phyloP scores from a whole-genome alignment of 768 basidiomycete genomes.

The Suillus discolor region DNA sequence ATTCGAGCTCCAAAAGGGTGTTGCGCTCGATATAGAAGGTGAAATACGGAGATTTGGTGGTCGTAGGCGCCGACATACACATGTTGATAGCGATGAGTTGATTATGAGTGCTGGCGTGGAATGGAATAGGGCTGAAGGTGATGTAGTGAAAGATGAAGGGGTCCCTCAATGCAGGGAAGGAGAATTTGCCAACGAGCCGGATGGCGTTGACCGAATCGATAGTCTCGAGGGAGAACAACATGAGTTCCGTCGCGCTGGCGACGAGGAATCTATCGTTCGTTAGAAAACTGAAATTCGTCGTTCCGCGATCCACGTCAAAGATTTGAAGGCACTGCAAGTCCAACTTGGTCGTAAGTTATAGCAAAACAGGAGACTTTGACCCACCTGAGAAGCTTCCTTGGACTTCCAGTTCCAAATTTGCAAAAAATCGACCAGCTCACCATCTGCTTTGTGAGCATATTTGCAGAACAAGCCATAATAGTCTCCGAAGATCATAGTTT shows the following conservation, averaged over 20 bases:
- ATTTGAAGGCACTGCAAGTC: not conserved
- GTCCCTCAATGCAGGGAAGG: not conserved
- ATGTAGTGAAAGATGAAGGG: not conserved
- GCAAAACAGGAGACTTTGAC: not conserved
- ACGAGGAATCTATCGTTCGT: not conserved
- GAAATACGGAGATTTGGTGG: not conserved
- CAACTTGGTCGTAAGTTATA: not conserved
- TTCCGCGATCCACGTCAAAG: not conserved
- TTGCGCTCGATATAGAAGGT: not conserved
- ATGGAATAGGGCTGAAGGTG: not conserved
- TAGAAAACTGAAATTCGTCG: not conserved
- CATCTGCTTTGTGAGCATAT: not conserved
- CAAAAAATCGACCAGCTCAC: not conserved
- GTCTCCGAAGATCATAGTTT: not conserved
- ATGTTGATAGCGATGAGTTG: not conserved
- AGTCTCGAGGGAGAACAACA: not conserved
- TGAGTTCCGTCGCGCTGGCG: not conserved
- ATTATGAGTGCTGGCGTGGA: not conserved
- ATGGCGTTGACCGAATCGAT: not conserved
- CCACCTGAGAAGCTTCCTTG: not conserved
- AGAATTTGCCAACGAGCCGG: not conserved
- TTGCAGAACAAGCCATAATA: slow-evolving; percentile 1
- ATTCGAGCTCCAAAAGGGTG: not conserved
- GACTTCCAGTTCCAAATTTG: slow-evolving; percentile 5
- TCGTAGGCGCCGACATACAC: not conserved